These are phyloP conservation scores for Plectosphaerella plurivora DNA, from an alignment of 2,329 filamentous ascomycete genomes.

Conservation along the genomic window DNA sequence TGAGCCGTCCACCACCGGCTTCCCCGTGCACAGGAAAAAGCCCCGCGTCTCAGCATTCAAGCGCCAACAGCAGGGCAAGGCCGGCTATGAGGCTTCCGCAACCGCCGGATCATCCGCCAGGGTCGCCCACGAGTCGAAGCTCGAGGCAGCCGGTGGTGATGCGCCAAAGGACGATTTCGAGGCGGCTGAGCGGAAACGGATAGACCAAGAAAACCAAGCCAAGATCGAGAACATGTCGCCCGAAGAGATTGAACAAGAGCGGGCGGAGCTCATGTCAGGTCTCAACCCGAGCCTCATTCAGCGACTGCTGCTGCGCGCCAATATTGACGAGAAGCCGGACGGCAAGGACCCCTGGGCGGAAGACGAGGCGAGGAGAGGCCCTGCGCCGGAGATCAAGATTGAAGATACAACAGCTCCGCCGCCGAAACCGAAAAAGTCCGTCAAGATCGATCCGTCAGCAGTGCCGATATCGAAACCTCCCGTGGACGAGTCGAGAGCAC, in stretches of 20 bases:
- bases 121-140: constrained; percentile 5
- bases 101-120: constrained; percentile 7
- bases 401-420: constrained; percentile 20
- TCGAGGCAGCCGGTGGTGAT: constrained; percentile 4
- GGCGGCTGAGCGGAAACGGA: constrained; percentile 61
- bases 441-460: constrained; percentile 1
- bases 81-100: constrained; percentile 17
- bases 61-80: constrained; percentile 48
- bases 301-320: constrained; percentile 70
- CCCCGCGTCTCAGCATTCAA: constrained; percentile 74
- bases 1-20: constrained; percentile 61
- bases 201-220: constrained; percentile 77
- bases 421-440: neutral
- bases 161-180: constrained; percentile 23
- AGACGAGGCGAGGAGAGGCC: neutral
- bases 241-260: constrained; percentile 75
- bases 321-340: constrained; percentile 58
- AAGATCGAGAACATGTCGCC: constrained; percentile 73
- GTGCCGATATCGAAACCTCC: constrained; percentile 12
- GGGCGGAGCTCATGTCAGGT: constrained; percentile 72
- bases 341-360: constrained; percentile 34
- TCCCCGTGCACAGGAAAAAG: constrained; percentile 84
- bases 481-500: constrained; percentile 36
- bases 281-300: constrained; percentile 74
- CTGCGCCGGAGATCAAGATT: constrained; percentile 27